Base-by-base conservation (phyloP, 306 rosid species). In the Gynostemma pentaphyllum region DNA sequence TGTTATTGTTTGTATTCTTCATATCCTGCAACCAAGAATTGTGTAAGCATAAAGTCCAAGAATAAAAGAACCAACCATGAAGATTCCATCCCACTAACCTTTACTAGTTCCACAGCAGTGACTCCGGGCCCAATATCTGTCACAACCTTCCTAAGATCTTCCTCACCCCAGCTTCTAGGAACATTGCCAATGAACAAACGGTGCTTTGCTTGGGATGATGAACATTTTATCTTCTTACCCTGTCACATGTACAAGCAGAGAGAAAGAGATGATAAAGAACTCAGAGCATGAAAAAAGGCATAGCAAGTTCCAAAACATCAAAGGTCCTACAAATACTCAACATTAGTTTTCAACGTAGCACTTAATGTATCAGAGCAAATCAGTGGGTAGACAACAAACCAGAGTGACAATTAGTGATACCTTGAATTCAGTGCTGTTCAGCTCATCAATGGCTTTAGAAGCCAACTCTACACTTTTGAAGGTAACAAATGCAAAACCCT, bases 131-230 rank as follows among this genome's bases (percentile, higher is more conserved):
- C 96, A 72, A 81, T 40, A 69, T 78, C 80, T 56, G 73, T 70
- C 72, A 92, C 87, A 69, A 82, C 79, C 79, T 88, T 88, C 80
- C 70, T 82, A 45, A 92, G 80, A 74, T 88, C 99, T 62, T 77
- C 89, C 52, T 86, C 94, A 23, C 82, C 84, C 99, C 96, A 92
- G 78, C 79, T 81, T 83, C 94, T 86, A 32, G 96, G 99, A 84
- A 92, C 72, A 73, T 92, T 92, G 56, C 96, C 96, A 63, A 92
- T 84, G 78, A 92, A 92, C 72, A 92, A 87, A 37, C 99, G 94
- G 75, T 92, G 87, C 83, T 88, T 92, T 53, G 94, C 94, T 81
- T 92, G 91, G 74, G 96, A 84, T 40, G 90, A 79, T 23, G 99
- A 92, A 75, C 96, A 92, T 77, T 81, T 92, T 56, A 88, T 78